Percentiles rank a stretch among this genome's conserved stretches.
Evolutionary conservation across 1,284 basidiomycete species (phyloP).

Genomic region (Boletus smithii): DNA sequence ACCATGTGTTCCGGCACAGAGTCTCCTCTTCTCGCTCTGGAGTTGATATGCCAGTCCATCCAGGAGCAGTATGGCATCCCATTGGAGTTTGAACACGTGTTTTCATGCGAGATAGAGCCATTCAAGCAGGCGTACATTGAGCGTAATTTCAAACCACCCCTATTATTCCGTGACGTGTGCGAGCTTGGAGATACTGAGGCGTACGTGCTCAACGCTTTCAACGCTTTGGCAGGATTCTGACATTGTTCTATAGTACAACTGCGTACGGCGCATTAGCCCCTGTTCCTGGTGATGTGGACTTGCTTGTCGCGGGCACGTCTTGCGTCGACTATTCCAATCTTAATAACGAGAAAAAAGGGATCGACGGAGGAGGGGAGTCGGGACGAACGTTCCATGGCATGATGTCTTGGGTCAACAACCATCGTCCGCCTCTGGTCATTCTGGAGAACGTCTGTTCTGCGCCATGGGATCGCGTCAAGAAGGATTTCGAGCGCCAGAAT

Average conservation of each 20-base stretch:
- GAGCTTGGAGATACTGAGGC: slow-evolving; percentile 80
- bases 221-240: slow-evolving; percentile 11
- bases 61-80: slow-evolving; percentile 63
- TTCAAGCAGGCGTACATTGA: slow-evolving; percentile 99
- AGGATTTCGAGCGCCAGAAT: slow-evolving; percentile 72
- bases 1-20: slow-evolving; percentile 99
- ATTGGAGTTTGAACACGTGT: slow-evolving; percentile 85
- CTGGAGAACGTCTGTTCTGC: slow-evolving; percentile 93
- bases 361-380: slow-evolving; percentile 85
- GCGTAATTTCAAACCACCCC: slow-evolving; percentile 87
- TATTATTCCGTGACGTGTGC: slow-evolving; percentile 92
- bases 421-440: slow-evolving; percentile 86
- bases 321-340: slow-evolving; percentile 96
- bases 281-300: slow-evolving; percentile 89
- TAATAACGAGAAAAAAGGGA: slow-evolving; percentile 90
- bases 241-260: slow-evolving; percentile 58
- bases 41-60: slow-evolving; percentile 76
- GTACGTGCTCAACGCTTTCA: slow-evolving; percentile 37
- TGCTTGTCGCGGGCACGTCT: slow-evolving; percentile 89
- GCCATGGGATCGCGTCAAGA: slow-evolving; percentile 78
- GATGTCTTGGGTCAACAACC: slow-evolving; percentile 88
- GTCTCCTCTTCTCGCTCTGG: slow-evolving; percentile 87
- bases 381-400: slow-evolving; percentile 89
- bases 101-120: slow-evolving; percentile 97
- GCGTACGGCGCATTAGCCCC: slow-evolving; percentile 85